Percentiles rank a stretch among this genome's conserved stretches.
These are phyloP conservation scores for Andrographis paniculata DNA, from an alignment of 305 asterid species.

Conservation along the genomic window DNA sequence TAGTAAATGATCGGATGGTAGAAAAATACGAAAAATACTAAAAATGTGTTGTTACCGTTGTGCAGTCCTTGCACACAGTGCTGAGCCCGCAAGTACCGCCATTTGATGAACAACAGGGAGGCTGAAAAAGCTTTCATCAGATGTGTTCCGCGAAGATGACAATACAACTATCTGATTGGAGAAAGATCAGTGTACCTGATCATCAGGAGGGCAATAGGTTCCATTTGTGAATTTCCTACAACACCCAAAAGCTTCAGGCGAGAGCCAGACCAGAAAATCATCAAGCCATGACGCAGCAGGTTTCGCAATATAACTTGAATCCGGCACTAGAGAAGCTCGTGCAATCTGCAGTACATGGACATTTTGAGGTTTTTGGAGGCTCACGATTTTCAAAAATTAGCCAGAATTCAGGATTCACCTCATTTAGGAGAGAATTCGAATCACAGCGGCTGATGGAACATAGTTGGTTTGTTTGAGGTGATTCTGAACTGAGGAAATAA, in stretches of 20 bases:
- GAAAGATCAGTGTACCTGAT: conserved; percentile 49
- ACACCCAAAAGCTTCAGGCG: conserved; percentile 98
- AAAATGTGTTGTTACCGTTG: conserved; percentile 90
- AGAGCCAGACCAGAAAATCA: conserved; percentile 94
- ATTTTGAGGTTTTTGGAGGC: conserved; percentile 3
- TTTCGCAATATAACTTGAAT: conserved; percentile 91
- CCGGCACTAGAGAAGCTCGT: conserved; percentile 78
- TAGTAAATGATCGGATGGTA: no score
- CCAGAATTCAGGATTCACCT: no score
- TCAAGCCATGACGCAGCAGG: conserved; percentile 99
- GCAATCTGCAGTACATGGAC: no score
- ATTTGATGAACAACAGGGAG: conserved; percentile 78
- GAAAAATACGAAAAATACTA: no score
- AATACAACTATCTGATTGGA: no score
- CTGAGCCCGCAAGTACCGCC: conserved; percentile 62
- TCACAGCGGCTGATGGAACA: conserved; percentile 97
- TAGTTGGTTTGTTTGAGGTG: conserved; percentile 79
- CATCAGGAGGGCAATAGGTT: conserved; percentile 89
- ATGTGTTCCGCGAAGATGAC: no score
- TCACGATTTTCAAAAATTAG: no score
- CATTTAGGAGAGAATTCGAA: conserved; percentile 82
- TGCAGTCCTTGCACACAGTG: conserved; percentile 76
- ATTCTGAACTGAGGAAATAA: conserved; percentile 63
- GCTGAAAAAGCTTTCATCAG: conserved; percentile 40
- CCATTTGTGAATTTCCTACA: conserved; percentile 89